Evolutionary conservation across 1,284 basidiomycete genomes (phyloP), one percentile per base, ranked within the genome.

Genomic region (Entoloma clypeatum): DNA sequence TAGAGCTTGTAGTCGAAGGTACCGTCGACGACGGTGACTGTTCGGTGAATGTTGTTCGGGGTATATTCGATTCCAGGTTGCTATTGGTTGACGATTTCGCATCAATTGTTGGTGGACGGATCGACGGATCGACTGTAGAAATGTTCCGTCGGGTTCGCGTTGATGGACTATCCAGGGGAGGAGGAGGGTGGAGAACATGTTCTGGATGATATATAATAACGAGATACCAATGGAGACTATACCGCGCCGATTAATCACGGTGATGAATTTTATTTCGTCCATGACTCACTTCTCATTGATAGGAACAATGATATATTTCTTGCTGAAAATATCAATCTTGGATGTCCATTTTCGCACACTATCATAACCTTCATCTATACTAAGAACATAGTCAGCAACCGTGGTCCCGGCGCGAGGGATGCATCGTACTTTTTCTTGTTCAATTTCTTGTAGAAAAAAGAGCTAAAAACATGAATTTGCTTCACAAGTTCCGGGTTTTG

Each of bases 371-470:
- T 83, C 79, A 24, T 76, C 68, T 24, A 69, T 55, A 44, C 82
- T 85, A 36, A 17, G 25, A 32, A 39, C n/a, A 3, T 45, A 28
- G 27, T 42, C 43, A 25, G 44, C n/a, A 40, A 8, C n/a, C 19
- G 16, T 10, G 22, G 11, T 4, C 16, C 25, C 16, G 25, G 35
- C 7, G 26, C 6, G 2, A 44, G 32, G 24, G 14, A 31, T 16
- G 31, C 43, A 14, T 63, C 78, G 34, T 60, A 85, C 85, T 77
- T 77, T 57, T 77, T 81, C 48, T 75, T 75, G 45, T 82, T 83
- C n/a, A 99, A 67, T 58, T 94, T 93, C 65, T 93, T 89, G 69
- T 92, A 98, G 64, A 99, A 98, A 68, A 97, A 99, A 0, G 94
- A 93, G 59, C 85, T 98, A 71, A 99, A 98, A 5, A 99, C 74